Conservation (phyloP, 192 early-diverging fungal species). For the Coemansia sp. region DNA sequence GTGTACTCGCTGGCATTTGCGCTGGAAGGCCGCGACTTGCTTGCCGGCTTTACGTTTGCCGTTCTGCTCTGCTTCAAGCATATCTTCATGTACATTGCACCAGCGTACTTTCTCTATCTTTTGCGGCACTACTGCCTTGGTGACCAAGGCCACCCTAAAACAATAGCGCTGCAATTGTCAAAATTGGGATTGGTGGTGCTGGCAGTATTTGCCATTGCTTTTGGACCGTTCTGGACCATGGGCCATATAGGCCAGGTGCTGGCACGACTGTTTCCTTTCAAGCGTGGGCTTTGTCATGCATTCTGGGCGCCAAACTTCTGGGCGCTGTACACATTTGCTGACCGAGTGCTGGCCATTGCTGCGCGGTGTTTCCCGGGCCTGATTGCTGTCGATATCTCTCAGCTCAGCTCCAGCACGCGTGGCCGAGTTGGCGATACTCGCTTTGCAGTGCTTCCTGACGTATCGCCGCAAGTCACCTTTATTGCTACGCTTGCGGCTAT, state of each 20-base stretch:
- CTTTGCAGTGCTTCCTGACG: conserved; percentile 76
- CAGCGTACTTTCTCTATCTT: conserved; percentile 91
- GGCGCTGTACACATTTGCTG: conserved; percentile 84
- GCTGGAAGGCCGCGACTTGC: conserved; percentile 56
- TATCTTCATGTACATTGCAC: conserved; percentile 88
- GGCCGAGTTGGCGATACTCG: conserved; percentile 86
- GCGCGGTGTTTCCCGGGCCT: neutral
- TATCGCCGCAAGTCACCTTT: conserved; percentile 69
- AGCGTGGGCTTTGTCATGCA: conserved; percentile 92
- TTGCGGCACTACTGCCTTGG: conserved; percentile 68
- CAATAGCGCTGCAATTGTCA: conserved; percentile 52
- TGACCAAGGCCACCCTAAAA: neutral
- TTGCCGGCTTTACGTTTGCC: conserved; percentile 75
- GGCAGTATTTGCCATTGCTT: conserved; percentile 71
- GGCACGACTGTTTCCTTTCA: conserved; percentile 89
- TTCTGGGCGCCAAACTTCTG: conserved; percentile 98
- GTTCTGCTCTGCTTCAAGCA: conserved; percentile 94
- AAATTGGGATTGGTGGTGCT: conserved; percentile 63
- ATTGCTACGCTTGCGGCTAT: conserved; percentile 70
- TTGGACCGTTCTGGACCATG: conserved; percentile 76
- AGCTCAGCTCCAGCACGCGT: conserved; percentile 67
- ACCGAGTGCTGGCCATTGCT: conserved; percentile 60
- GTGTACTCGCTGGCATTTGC: conserved; percentile 74
- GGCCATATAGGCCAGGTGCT: conserved; percentile 75
- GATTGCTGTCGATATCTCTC: neutral